Evolutionary conservation across 352 stramenopile species (phyloP), one percentile per base, ranked within the genome.

Genomic region (Globisporangium radiosum): DNA sequence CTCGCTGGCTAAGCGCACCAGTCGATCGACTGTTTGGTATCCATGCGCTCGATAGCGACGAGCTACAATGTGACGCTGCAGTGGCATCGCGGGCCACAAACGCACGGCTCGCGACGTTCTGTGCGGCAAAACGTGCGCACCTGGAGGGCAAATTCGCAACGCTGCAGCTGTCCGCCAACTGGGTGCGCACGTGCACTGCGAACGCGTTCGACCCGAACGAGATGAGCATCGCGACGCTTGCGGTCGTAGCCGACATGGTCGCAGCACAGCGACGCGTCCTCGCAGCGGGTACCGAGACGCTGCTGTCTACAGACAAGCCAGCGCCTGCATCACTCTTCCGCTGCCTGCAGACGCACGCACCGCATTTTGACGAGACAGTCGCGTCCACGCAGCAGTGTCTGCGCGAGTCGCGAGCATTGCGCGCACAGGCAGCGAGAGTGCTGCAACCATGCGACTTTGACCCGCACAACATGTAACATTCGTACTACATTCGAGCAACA

Each of bases 121-220:
- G 57, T 39, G 66, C 59, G 2, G 61, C 68, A 9, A 77, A 76
- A 45, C 47, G 59, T 15, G 54, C 66, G 13, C 52, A 62, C 42
- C 33, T 79, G 7, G 56, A 62, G 39, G 56, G 71, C 33, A 47
- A 63, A 47, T 54, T 79, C 15, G 66, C 69, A 4, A 75, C 69
- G 11, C 50, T 50, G 11, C 59, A 57, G 25, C 37, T 76, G 7
- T 38, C 51, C 13, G 38, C 54, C 14, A 37, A 15, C 25, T 40
- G 47, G 47, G 13, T 40, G 9, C 40, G 13, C 25, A 25, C 19
- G 1, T 49, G 15, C 37, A 53, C 60, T 8, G 19, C 6, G 0
- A 37, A 57, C 38, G 11, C 53, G 2, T 48, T 17, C 4, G 13
- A 40, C 1, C 14, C 39, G 15, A 25, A 37, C 5, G 52, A 51